Evolutionary conservation across 2,329 filamentous ascomycete species (phyloP), one percentile per base, ranked within the genome.

Genomic region (Aspergillus pseudoterreus): DNA sequence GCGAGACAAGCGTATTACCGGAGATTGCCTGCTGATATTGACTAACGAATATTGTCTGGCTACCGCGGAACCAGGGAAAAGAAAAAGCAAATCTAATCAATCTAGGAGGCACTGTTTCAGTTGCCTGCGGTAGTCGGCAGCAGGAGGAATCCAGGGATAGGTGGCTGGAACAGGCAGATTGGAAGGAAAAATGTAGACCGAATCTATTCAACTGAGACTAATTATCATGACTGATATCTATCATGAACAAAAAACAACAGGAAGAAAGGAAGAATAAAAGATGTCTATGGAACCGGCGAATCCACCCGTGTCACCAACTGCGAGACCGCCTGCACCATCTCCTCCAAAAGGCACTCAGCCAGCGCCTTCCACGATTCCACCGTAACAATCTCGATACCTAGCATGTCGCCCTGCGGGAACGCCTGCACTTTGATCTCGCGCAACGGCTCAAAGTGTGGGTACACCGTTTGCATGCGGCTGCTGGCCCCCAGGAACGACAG

Each of bases 321-420:
- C 39, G 39, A 12, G 6, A 42, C 39, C n/a, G 39, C 39, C 39
- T 19, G 15, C 39, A 42, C 6, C 39, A 42, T 42, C 30, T 80
- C 78, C 15, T 75, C 72, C 41, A 85, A 58, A 51, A 85, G 63
- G 19, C 74, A 72, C 27, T 68, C 65, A 0, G 79, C 81, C 38
- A 80, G 75, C 0, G 66, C 72, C 19, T 71, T 73, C 83, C 59
- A 58, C 68, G 70, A 50, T 78, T 78, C 0, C 73, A 79, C 17
- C 73, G 72, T 5, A 78, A 73, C 63, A 82, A 86, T 9, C 79
- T 80, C 71, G 4, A 60, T 45, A 35, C 84, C 82, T 10, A 81
- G 60, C 9, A 79, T 84, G 67, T 83, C 81, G 54, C 81, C 74
- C 17, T 69, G 66, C 56, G 57, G 72, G 63, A 83, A 85, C 6